Conservation (phyloP, 2,329 filamentous ascomycete species). For the Aspergillus pseudoterreus region DNA sequence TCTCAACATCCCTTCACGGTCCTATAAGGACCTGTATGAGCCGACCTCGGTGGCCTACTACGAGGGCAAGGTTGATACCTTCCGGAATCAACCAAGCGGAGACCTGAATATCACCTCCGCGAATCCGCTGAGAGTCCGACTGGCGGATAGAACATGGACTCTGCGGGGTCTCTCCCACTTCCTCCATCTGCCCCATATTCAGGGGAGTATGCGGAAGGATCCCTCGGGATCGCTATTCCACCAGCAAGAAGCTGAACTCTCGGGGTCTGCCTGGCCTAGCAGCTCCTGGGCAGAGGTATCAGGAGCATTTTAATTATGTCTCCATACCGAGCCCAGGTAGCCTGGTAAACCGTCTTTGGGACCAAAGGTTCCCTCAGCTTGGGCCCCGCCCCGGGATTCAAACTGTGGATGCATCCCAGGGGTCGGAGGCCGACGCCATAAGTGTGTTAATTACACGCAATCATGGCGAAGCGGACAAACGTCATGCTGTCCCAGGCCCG, state of each 20-base stretch:
- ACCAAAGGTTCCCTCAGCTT: no score
- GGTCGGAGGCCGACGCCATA: no score
- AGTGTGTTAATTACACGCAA: no score
- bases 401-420: no score
- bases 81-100: not conserved
- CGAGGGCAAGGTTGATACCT: not conserved
- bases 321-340: no score
- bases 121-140: not conserved
- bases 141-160: not conserved
- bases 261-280: not conserved
- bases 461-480: no score
- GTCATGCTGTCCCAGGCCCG: no score
- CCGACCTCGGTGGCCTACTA: slow-evolving; percentile 1
- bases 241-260: not conserved
- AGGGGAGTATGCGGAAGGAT: not conserved
- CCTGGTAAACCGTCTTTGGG: no score
- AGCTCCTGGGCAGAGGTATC: not conserved
- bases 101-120: not conserved
- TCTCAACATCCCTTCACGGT: not conserved
- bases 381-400: no score
- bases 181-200: not conserved
- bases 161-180: not conserved
- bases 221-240: not conserved
- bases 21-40: not conserved
- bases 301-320: no score